Percentiles rank a stretch among this genome's conserved stretches.
Evolutionary conservation across 164 flowering plant genomes (phyloP).

Genomic region (Tinospora cordifolia): DNA sequence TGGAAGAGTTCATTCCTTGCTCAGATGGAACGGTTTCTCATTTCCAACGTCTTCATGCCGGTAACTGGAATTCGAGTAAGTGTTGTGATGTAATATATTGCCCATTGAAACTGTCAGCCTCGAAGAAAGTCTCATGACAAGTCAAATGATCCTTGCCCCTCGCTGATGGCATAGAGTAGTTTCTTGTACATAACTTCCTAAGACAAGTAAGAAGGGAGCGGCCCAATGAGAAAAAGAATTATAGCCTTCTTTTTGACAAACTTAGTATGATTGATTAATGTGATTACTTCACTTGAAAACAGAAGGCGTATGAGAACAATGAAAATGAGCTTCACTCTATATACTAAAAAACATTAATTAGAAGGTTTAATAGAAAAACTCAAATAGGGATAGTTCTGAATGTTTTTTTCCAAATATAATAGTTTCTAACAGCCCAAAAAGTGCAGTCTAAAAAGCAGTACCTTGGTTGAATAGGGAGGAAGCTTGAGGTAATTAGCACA

Average conservation of each 20-base stretch:
- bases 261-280: too few species aligned
- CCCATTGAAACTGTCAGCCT: conserved; percentile 16
- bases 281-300: too few species aligned
- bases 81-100: conserved; percentile 7
- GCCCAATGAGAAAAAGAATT: neutral
- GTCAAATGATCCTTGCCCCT: conserved; percentile 99
- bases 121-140: conserved; percentile 48
- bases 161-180: conserved; percentile 81
- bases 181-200: conserved; percentile 98
- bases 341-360: too few species aligned
- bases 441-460: conserved; percentile 15
- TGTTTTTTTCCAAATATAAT: too few species aligned
- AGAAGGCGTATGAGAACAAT: too few species aligned
- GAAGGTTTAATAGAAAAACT: too few species aligned
- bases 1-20: conserved; percentile 10
- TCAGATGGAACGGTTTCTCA: conserved; percentile 1
- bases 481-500: conserved; percentile 99
- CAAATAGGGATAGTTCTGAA: too few species aligned
- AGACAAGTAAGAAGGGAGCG: neutral
- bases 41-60: neutral
- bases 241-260: too few species aligned
- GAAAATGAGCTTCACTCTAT: too few species aligned
- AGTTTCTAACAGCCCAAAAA: neutral
- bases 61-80: neutral
- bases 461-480: conserved; percentile 98